phyloP scores from a whole-genome alignment of 805 yeast genomes.

The Millerozyma acaciae region DNA sequence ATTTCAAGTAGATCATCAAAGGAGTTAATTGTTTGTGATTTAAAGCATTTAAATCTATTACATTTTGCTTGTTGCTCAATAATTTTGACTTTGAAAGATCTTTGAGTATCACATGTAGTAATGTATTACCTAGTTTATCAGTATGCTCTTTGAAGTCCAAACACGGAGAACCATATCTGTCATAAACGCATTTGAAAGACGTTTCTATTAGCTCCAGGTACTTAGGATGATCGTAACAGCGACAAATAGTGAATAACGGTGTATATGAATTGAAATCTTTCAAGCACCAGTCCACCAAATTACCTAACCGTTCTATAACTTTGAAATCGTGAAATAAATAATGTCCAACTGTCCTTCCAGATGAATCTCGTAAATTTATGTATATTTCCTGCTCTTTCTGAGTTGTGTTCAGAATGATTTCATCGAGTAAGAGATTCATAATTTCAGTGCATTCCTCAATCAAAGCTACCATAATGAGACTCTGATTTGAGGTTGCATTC shows the following conservation, averaged over 20 bases:
- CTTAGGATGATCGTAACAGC: conserved; percentile 75
- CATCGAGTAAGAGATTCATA: conserved; percentile 38
- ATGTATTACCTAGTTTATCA: conserved; percentile 69
- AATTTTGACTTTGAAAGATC: conserved; percentile 35
- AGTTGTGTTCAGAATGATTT: conserved; percentile 41
- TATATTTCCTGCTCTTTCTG: conserved; percentile 45
- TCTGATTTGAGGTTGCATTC: conserved; percentile 47
- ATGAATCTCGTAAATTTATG: conserved; percentile 47
- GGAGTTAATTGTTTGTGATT: conserved; percentile 66
- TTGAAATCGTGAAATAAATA: conserved; percentile 56
- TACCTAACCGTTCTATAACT: conserved; percentile 52
- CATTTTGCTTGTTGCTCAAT: conserved; percentile 23
- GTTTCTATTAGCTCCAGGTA: conserved; percentile 48
- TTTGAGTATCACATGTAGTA: conserved; percentile 66
- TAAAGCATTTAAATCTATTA: conserved; percentile 50
- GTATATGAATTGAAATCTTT: conserved; percentile 69
- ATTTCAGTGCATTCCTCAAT: conserved; percentile 47
- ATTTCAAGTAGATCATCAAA: conserved; percentile 64
- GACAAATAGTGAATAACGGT: conserved; percentile 68
- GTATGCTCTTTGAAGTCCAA: conserved; percentile 59
- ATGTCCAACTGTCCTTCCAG: conserved; percentile 68
- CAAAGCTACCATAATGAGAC: conserved; percentile 60
- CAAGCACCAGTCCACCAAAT: conserved; percentile 61
- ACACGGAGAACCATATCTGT: conserved; percentile 35
- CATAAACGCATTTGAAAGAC: conserved; percentile 42